A percentile compares a stretch with the other conserved stretches of the same genome.
These are phyloP conservation scores for Furcasterigmium furcatum DNA, from an alignment of 2,329 filamentous ascomycete genomes.

Conservation along the genomic window DNA sequence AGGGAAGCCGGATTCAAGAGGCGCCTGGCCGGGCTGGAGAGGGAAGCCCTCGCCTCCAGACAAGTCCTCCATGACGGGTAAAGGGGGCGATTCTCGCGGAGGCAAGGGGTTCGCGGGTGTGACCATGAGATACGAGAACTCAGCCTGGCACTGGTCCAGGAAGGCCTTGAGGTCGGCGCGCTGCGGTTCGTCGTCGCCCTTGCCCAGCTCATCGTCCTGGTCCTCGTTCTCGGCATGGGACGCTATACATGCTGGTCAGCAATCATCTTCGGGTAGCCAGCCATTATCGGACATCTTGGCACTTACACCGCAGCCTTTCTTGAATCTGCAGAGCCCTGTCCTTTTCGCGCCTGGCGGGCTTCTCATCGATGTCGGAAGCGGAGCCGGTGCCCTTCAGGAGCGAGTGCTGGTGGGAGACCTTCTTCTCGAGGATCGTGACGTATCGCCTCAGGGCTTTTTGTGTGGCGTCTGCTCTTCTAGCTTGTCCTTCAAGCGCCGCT, in stretches of 20 bases:
- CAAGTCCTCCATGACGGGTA: constrained; percentile 58
- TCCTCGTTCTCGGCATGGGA: constrained; percentile 34
- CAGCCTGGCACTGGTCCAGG: constrained; percentile 61
- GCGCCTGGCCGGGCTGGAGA: constrained; percentile 37
- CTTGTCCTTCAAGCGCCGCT: constrained; percentile 87
- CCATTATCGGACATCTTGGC: too few species aligned
- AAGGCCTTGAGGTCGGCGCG: constrained; percentile 56
- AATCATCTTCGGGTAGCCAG: background rate
- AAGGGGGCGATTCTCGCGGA: constrained; percentile 58
- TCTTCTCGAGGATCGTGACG: constrained; percentile 83
- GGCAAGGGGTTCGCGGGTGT: constrained; percentile 63
- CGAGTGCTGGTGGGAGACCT: constrained; percentile 77
- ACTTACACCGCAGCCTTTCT: constrained; percentile 52
- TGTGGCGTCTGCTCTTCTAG: constrained; percentile 79
- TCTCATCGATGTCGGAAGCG: constrained; percentile 34
- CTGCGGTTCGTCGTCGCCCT: constrained; percentile 46
- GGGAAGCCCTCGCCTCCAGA: constrained; percentile 51
- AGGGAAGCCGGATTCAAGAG: constrained; percentile 34
- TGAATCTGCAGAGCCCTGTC: constrained; percentile 51
- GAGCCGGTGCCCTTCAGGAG: constrained; percentile 58
- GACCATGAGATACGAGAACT: constrained; percentile 67
- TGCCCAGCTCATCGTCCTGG: constrained; percentile 38
- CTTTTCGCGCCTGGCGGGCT: constrained; percentile 41
- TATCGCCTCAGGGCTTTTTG: constrained; percentile 90
- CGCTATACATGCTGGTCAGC: constrained; percentile 2